Evolutionary conservation across 2,329 filamentous ascomycete species (phyloP).

Genomic region (Bimuria novae-zelandiae): DNA sequence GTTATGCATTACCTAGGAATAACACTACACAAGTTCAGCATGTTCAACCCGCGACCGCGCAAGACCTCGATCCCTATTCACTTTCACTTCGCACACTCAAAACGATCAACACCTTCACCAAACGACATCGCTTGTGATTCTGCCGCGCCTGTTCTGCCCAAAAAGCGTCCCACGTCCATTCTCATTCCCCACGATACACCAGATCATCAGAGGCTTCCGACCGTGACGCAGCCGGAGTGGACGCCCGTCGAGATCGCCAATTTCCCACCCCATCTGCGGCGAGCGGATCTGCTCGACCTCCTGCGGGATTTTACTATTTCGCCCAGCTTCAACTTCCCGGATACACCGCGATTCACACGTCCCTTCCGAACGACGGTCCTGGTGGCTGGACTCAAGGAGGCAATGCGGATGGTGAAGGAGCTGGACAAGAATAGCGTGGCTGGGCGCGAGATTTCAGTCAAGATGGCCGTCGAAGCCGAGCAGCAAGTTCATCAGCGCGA

Average conservation of each 20-base stretch:
- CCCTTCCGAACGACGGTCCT: conserved; percentile 16
- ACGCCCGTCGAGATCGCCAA: conserved; percentile 18
- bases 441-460: conserved; percentile 13
- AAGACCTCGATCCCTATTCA: conserved; percentile 5
- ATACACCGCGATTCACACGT: conserved; percentile 10
- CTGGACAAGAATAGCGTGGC: conserved; percentile 5
- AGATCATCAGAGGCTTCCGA: not conserved
- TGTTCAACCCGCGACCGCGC: not conserved
- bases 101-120: not conserved
- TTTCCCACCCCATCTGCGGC: conserved; percentile 13
- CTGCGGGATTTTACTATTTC: conserved; percentile 16
- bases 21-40: not conserved
- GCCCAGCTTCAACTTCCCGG: conserved; percentile 11
- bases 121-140: not conserved
- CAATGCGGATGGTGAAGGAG: conserved; percentile 14
- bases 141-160: not conserved
- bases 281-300: conserved; percentile 7
- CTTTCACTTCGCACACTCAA: conserved; percentile 1
- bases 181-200: not conserved
- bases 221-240: not conserved
- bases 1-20: not conserved
- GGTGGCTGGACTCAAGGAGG: conserved; percentile 9
- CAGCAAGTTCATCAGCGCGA: conserved; percentile 8
- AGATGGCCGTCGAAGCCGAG: not conserved
- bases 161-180: not conserved